Evolutionary conservation across 2,329 filamentous ascomycete species (phyloP), one percentile per base, ranked within the genome.

Genomic region (Fusarium odoratissimum): DNA sequence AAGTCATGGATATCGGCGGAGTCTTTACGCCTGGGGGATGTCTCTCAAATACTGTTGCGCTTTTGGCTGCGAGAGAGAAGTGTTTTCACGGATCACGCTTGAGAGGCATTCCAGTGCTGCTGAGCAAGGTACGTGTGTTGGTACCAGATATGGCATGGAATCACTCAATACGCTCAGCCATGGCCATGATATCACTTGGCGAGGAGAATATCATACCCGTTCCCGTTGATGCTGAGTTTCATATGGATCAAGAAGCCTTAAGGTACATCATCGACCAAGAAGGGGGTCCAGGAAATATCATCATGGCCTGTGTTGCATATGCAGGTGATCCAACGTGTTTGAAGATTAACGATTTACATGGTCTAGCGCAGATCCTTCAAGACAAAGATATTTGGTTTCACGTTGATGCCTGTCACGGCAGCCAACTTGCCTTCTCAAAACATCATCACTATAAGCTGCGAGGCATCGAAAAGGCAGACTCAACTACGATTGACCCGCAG

Each of bases 271-370:
- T 52, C 5, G 13, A 37, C 23, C n/a, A 28, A 28, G 31, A 52
- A 8, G 14, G 4, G 23, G 8, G 6, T 12, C 2, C 5, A 9
- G 31, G 13, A 2, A 37, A 28, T 5, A 28, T 1, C 9, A 1
- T 52, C 3, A 28, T 52, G 31, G 31, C 31, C 3, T 52, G 48
- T 25, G 13, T 37, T 25, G 48, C 6, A 28, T 52, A 52, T 25
- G 31, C 31, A 35, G 48, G 48, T 21, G 31, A 37, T 21, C n/a
- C 23, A 11, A 16, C 17, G 9, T 25, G 2, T 3, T 8, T 52
- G 17, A 52, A 23, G 17, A 52, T 37, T 6, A 31, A 52, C 23
- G 23, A 52, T 37, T 8, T 52, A 28, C 6, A n/a, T 52, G n/a
- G 17, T 12, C 23, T 52, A 25, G 11, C 48, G 23, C n/a, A 52